phyloP scores from a whole-genome alignment of 2,329 filamentous ascomycete species.

The Colletotrichum theobromicola region DNA sequence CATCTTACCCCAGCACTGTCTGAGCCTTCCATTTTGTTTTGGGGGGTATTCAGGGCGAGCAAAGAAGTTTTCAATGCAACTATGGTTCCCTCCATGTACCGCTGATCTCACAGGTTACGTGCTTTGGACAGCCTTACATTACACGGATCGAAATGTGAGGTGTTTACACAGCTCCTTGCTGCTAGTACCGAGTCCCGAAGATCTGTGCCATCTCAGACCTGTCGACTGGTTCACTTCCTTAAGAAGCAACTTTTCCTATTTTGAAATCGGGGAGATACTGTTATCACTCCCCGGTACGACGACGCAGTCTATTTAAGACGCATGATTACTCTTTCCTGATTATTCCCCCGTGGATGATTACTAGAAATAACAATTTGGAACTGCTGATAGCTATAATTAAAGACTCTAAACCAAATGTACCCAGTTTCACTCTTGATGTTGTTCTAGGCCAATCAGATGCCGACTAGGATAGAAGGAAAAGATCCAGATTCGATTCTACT shows the following conservation, averaged over 20 bases:
- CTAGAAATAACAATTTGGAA: neutral
- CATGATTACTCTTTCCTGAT: neutral
- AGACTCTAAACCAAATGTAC: fast-evolving
- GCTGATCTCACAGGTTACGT: no score
- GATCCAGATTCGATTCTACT: neutral
- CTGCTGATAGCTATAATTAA: neutral
- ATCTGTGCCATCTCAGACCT: neutral
- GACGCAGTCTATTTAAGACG: neutral
- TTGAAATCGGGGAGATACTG: neutral
- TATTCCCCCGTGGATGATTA: neutral
- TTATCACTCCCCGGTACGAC: fast-evolving
- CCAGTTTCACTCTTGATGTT: neutral
- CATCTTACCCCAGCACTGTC: neutral
- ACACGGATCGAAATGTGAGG: neutral
- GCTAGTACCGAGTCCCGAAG: neutral
- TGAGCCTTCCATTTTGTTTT: neutral
- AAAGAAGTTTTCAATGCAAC: no score
- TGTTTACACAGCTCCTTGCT: neutral
- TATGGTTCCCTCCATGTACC: no score
- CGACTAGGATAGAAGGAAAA: no score
- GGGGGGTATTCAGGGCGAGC: neutral
- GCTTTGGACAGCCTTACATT: no score
- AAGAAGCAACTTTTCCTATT: fast-evolving
- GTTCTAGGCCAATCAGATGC: no score
- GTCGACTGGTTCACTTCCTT: neutral